Percentiles rank a stretch among this genome's conserved stretches.
These are phyloP conservation scores for Microcyclospora tardicrescens DNA, from an alignment of 2,329 filamentous ascomycete genomes.

Conservation along the genomic window DNA sequence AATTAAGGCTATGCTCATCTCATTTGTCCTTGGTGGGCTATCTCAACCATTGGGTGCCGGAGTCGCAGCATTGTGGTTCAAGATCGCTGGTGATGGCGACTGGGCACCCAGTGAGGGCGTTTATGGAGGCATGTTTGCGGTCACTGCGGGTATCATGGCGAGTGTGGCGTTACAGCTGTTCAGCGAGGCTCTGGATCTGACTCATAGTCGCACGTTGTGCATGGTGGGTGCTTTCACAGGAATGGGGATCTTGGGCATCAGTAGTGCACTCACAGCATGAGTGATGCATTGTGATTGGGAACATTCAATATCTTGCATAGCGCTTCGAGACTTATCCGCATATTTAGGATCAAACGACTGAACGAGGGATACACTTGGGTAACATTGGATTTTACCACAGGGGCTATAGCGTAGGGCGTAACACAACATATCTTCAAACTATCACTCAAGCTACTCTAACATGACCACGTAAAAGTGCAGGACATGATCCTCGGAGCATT, in stretches of 20 bases:
- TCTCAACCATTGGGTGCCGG: slow-evolving; percentile 78
- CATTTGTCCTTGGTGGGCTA: slow-evolving; percentile 68
- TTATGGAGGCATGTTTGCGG: slow-evolving; percentile 74
- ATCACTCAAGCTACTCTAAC: too few relatives aligned
- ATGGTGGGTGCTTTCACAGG: slow-evolving; percentile 71
- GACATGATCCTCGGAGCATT: too few relatives aligned
- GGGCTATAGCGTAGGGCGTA: too few relatives aligned
- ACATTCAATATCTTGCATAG: too few relatives aligned
- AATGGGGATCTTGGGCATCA: slow-evolving; percentile 77
- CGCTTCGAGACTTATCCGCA: too few relatives aligned
- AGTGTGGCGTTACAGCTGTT: slow-evolving; percentile 84
- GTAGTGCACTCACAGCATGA: slow-evolving; percentile 63
- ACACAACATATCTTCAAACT: too few relatives aligned
- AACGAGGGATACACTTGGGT: too few relatives aligned
- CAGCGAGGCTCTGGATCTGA: slow-evolving; percentile 70
- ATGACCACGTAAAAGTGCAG: too few relatives aligned
- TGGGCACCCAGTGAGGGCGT: slow-evolving; percentile 41
- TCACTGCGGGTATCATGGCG: slow-evolving; percentile 89
- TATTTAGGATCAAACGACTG: too few relatives aligned
- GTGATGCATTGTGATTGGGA: too few relatives aligned
- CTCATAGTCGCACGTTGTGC: slow-evolving; percentile 64
- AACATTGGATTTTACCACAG: too few relatives aligned
- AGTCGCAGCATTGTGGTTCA: slow-evolving; percentile 77
- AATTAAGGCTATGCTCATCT: slow-evolving; percentile 70
- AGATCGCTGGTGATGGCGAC: slow-evolving; percentile 41